Percentiles rank a stretch among this genome's conserved stretches.
These are phyloP conservation scores for Scutellaria galericulata DNA, from an alignment of 257 asterid genomes.

Conservation along the genomic window DNA sequence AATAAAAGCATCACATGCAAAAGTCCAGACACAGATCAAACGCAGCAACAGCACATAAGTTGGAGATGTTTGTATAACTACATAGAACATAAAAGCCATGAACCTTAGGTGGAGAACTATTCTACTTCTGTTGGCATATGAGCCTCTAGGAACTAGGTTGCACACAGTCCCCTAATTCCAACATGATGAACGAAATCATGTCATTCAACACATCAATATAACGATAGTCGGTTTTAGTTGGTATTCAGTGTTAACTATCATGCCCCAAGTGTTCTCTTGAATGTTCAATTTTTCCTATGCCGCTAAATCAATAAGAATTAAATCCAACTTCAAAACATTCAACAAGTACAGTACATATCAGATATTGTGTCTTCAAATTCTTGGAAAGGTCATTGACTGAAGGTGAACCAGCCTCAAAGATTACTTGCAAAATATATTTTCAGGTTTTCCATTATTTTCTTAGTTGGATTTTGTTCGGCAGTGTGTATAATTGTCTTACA, in stretches of 20 bases:
- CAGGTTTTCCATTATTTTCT: neutral
- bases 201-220: conserved; percentile 7
- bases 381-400: neutral
- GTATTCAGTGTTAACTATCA: neutral
- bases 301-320: neutral
- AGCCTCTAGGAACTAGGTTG: conserved; percentile 14
- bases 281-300: conserved; percentile 2
- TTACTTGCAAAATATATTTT: neutral
- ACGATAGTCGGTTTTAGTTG: neutral
- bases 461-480: conserved; percentile 20
- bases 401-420: neutral
- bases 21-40: conserved; percentile 15
- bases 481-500: neutral
- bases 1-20: neutral
- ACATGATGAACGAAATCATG: neutral
- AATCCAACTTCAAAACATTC: neutral
- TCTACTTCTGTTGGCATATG: neutral
- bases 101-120: neutral
- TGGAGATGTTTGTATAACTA: conserved; percentile 7
- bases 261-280: neutral
- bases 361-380: neutral
- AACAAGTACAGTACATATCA: neutral
- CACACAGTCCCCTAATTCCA: neutral
- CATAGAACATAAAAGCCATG: conserved; percentile 18
- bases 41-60: conserved; percentile 1